Evolutionary conservation across 805 yeast genomes (phyloP), one percentile per base, ranked within the genome.

Genomic region (Phaffomyces opuntiae): DNA sequence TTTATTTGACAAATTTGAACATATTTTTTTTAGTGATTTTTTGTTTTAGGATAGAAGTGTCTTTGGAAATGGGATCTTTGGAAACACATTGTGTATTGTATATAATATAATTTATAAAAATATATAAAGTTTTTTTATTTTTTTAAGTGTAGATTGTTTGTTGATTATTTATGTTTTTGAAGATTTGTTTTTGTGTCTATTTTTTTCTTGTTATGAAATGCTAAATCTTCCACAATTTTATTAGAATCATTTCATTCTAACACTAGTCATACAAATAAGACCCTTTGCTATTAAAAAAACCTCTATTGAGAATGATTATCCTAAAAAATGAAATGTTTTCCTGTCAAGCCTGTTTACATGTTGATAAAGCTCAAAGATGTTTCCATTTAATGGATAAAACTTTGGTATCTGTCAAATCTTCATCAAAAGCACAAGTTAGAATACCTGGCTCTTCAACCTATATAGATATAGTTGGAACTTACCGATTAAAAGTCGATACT

Each of bases 271-370:
- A 32, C 13, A 32, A 6, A 32, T 14, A 4, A 32, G 13, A 14
- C 35, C 9, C 17, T 9, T 17, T 33, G 12, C 12, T 16, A n/a
- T 16, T 16, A 33, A 33, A 17, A 17, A 33, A 33, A 33, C 21
- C 11, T 33, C 19, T 32, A 19, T 14, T 32, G 5, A 32, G 5
- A 11, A 48, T 49, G 52, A 47, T 49, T 12, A 39, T 49, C 40
- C 39, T 47, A 27, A 44, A 44, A 24, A 49, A 47, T 14, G 42
- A 39, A 9, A 24, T 49, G 37, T 47, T 41, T 39, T 33, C 43
- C n/a, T 49, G 52, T 26, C 40, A 34, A 11, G n/a, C 42, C 3
- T 49, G 52, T 19, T 29, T 44, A 4, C 17, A 13, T 13, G 14
- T 26, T 5, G n/a, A 37, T 11, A 36, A 34, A 11, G 46, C 48